Percentiles rank a stretch among this genome's conserved stretches.
Conservation (phyloP, 345 rosid genomes). For the Moringa oleifera region DNA sequence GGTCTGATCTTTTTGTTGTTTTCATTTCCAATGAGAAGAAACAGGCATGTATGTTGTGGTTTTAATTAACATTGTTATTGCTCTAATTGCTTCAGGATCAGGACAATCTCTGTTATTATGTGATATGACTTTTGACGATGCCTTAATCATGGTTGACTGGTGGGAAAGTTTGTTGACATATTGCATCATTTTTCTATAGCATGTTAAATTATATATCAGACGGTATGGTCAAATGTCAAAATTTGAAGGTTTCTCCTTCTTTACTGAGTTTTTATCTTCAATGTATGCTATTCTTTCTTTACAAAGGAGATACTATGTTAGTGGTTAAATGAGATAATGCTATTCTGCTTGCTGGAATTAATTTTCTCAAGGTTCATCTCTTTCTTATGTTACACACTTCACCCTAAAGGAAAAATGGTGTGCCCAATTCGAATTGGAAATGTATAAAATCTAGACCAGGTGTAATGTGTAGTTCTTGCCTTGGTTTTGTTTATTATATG, state of each 20-base stretch:
- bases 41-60: conserved; percentile 40
- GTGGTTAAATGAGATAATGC: no score
- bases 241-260: not conserved
- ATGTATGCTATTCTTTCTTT: no score
- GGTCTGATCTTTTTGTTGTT: conserved; percentile 64
- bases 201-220: no score
- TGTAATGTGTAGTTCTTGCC: not conserved
- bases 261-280: not conserved
- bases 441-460: no score
- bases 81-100: not conserved
- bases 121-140: not conserved
- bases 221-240: no score
- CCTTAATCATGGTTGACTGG: not conserved
- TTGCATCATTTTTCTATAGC: not conserved
- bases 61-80: not conserved
- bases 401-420: no score
- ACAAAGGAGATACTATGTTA: no score
- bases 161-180: no score
- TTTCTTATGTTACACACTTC: no score
- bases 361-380: no score
- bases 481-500: not conserved
- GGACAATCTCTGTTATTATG: not conserved
- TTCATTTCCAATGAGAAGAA: conserved; percentile 86
- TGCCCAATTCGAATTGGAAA: no score
- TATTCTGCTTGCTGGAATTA: no score